Conservation (phyloP, 768 basidiomycete genomes). For the Russula sp. region DNA sequence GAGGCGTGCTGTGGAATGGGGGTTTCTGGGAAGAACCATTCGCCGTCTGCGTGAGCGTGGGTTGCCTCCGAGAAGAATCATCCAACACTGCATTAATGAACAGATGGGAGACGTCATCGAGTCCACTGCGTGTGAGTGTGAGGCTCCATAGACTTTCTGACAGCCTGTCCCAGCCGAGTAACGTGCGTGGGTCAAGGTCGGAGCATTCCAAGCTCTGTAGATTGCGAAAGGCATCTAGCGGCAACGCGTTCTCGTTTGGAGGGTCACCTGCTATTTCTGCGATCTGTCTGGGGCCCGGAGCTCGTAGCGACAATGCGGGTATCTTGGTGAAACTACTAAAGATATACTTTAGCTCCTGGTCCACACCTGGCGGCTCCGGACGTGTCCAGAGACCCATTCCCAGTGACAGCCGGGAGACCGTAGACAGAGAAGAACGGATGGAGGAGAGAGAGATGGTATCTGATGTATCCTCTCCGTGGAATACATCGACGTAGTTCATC, state of each 20-base stretch:
- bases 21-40: slow-evolving; percentile 34
- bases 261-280: slow-evolving; percentile 62
- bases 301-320: slow-evolving; percentile 62
- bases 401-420: slow-evolving; percentile 67
- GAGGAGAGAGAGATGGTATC: slow-evolving; percentile 71
- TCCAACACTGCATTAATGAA: slow-evolving; percentile 73
- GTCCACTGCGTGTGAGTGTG: slow-evolving; percentile 69
- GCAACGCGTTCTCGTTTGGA: slow-evolving; percentile 66
- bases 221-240: slow-evolving; percentile 81
- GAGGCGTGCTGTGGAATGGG: slow-evolving; percentile 42
- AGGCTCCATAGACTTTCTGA: slow-evolving; percentile 63
- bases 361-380: slow-evolving; percentile 49
- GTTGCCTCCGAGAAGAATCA: slow-evolving; percentile 59
- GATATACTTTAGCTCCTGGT: slow-evolving; percentile 75
- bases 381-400: slow-evolving; percentile 67
- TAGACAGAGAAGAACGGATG: slow-evolving; percentile 68
- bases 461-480: slow-evolving; percentile 49
- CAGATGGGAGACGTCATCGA: slow-evolving; percentile 74
- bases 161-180: slow-evolving; percentile 80
- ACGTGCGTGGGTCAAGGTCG: slow-evolving; percentile 74
- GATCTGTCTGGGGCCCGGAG: slow-evolving; percentile 59
- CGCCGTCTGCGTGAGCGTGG: slow-evolving; percentile 38
- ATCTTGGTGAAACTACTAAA: slow-evolving; percentile 89
- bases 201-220: slow-evolving; percentile 65
- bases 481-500: slow-evolving; percentile 63